These are phyloP conservation scores for Fusarium sp. DNA, from an alignment of 2,329 filamentous ascomycete species.

Conservation along the genomic window DNA sequence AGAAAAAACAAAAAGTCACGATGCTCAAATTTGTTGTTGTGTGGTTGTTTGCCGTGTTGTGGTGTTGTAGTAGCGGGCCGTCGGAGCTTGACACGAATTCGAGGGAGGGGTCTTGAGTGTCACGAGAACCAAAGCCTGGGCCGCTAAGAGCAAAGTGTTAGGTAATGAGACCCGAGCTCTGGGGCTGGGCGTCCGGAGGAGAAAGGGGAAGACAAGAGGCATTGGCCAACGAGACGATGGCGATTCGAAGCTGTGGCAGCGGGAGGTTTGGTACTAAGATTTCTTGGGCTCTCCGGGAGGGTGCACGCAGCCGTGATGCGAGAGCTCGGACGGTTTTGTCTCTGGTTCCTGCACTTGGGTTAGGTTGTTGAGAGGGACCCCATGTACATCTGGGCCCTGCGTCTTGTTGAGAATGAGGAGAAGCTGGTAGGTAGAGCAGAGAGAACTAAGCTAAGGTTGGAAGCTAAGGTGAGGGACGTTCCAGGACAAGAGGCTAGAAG, in stretches of 20 bases:
- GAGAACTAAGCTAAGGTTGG: constrained; percentile 31
- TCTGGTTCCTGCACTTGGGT: constrained; percentile 15
- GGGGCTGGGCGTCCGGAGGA: constrained; percentile 13
- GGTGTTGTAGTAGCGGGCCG: constrained; percentile 6
- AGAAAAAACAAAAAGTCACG: constrained; percentile 38
- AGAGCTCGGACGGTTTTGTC: constrained; percentile 3
- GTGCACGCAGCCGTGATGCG: not conserved
- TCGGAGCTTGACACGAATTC: constrained; percentile 26
- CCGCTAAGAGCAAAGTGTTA: constrained; percentile 43
- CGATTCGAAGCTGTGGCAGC: constrained; percentile 31
- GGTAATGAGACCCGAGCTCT: constrained; percentile 33
- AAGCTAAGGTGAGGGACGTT: constrained; percentile 26
- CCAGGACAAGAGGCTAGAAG: not conserved
- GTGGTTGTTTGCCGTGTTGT: constrained; percentile 13
- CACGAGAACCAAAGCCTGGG: constrained; percentile 29
- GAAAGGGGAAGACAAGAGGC: constrained; percentile 31
- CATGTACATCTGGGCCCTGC: constrained; percentile 13
- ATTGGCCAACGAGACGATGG: constrained; percentile 32
- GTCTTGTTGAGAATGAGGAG: constrained; percentile 25
- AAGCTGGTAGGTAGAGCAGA: not conserved
- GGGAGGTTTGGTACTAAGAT: constrained; percentile 4
- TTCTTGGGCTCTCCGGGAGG: not conserved
- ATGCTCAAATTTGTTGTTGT: constrained; percentile 32
- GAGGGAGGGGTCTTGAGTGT: constrained; percentile 26
- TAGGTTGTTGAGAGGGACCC: not conserved